These are phyloP conservation scores for Macadamia integrifolia DNA, from an alignment of 164 flowering plant species.

Conservation along the genomic window DNA sequence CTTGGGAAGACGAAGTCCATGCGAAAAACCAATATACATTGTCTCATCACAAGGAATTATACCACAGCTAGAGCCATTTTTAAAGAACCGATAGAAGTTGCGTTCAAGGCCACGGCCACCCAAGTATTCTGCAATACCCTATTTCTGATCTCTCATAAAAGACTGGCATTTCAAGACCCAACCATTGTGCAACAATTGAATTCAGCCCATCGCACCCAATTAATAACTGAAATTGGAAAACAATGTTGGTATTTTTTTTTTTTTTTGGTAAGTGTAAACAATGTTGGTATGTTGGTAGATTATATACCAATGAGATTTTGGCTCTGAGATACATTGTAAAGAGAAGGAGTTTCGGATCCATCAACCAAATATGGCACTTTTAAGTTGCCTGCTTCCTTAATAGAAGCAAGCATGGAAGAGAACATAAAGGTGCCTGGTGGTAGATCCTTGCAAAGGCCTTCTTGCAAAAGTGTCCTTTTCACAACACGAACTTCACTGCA, in stretches of 20 bases:
- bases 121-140: slow-evolving; percentile 28
- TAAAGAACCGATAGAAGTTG: slow-evolving; percentile 29
- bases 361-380: slow-evolving; percentile 60
- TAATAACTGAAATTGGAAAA: slow-evolving; percentile 26
- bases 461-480: slow-evolving; percentile 44
- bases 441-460: slow-evolving; percentile 51
- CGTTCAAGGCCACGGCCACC: slow-evolving; percentile 35
- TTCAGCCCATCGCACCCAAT: slow-evolving; percentile 60
- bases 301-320: too few species aligned
- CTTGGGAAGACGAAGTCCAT: slow-evolving; percentile 17
- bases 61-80: slow-evolving; percentile 46
- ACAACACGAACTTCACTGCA: slow-evolving; percentile 42
- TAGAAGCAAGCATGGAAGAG: slow-evolving; percentile 55
- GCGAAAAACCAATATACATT: slow-evolving; percentile 54
- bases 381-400: slow-evolving; percentile 37
- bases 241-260: neutral
- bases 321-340: too few species aligned
- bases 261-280: too few species aligned
- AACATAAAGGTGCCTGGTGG: slow-evolving; percentile 61
- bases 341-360: slow-evolving; percentile 23
- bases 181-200: slow-evolving; percentile 39
- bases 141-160: slow-evolving; percentile 31
- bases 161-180: slow-evolving; percentile 35
- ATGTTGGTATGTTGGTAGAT: neutral
- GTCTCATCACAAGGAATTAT: slow-evolving; percentile 38